Evolutionary conservation across 768 basidiomycete genomes (phyloP), one percentile per base, ranked within the genome.

Genomic region (Termitomyces sp.): DNA sequence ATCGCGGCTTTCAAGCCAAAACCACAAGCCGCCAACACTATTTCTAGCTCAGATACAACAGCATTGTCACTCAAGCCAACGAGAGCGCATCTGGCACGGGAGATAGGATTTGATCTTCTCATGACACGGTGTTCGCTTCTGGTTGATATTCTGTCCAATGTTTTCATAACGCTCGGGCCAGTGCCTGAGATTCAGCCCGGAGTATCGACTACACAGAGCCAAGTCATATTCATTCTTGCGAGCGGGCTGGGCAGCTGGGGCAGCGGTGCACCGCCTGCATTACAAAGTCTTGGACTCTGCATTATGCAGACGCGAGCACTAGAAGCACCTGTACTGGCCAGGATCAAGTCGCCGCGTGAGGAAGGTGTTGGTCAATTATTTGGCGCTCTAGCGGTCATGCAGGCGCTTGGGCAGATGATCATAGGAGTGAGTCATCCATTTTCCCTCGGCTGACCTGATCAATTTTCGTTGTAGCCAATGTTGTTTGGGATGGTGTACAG

Each of bases 401-500:
- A 89, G 58, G 83, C 89, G 0, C 70, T 80, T 4, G 85, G 86
- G 14, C 82, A 85, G 67, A 83, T 83, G 73, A 89, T 92, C 39
- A 63, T 72, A 48, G 76, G 86, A 47, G 78, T 79, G 59, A 62
- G 74, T 46, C 65, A 54, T 54, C 7, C 7, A 25, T 17, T 48
- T 21, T 30, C 8, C 42, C 14, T 49, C 51, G 5, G 12, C 25
- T 9, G 27, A 25, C 30, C 58, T 63, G 44, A 61, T 56, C 11
- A 27, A 11, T 19, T 50, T 35, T 47, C 25, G 23, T 19, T n/a
- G 41, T 54, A 79, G 85, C 89, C 91, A 1, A 69, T 90, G 64
- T 49, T 92, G 5, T 93, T 92, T 62, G 89, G 85, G 3, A 48
- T 87, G 55, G 70, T 91, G 25, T 93, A 89, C 72, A 81, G 83